Base-by-base conservation (phyloP, 1,139 yeast genomes). In the Diutina neorugosa region DNA sequence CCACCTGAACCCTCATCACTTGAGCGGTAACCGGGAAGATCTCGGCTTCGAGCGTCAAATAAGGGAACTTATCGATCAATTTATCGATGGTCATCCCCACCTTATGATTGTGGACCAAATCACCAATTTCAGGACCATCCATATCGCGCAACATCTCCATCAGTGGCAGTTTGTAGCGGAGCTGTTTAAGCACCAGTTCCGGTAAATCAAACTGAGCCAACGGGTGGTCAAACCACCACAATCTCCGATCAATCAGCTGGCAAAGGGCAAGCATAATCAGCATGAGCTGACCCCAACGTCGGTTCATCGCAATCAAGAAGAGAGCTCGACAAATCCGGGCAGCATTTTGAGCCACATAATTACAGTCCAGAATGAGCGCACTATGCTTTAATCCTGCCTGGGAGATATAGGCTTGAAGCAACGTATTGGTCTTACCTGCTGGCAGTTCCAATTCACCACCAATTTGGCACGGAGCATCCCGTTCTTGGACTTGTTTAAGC, bases 211-310 rank as follows among this genome's bases (percentile, higher is more conserved):
- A 90, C 63, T 93, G 98, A 23, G 84, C 74, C 63, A 94, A 66
- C 0, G 98, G 98, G 65, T 93, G 98, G 57, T 86, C 89, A 68
- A 84, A 89, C 0, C 91, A 81, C 98, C 98, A 94, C 12, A 86
- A 63, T 58, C 94, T 74, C 60, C 77, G 81, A 58, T 91, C 96
- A 55, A 94, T 81, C 5, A 96, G 82, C 61, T 90, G 89, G 65
- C 98, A 93, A 31, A 91, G 74, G 20, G 86, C 77, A 44, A 91
- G 70, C 78, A 90, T 78, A 34, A 86, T 78, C 56, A 81, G 80
- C 59, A 93, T 79, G 59, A 90, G 82, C 9, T 72, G 67, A 3
- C 97, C 97, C 98, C 98, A 93, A 58, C 94, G 74, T 59, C 98
- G 76, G 62, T 88, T 86, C 51, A 91, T 73, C 44, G 96, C 94